Percentiles rank a stretch among this genome's conserved stretches.
phyloP scores from a whole-genome alignment of 78 protist genomes.

The Pigoraptor vietnamica region DNA sequence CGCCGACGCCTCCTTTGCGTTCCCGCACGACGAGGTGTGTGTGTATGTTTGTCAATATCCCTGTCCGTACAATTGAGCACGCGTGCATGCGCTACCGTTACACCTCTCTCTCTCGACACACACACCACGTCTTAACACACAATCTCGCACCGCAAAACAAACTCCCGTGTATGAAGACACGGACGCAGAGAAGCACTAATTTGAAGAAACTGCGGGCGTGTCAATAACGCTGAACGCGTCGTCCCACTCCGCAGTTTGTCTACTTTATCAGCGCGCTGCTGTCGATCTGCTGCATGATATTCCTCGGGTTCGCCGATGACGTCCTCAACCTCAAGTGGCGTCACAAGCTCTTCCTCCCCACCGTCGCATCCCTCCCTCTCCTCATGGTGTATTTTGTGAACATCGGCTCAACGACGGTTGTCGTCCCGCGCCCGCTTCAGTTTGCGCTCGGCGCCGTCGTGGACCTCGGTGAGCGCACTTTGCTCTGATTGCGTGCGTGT shows the following conservation, averaged over 20 bases:
- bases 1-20: background rate
- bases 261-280: conserved; percentile 78
- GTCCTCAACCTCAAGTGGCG: conserved; percentile 89
- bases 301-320: conserved; percentile 98
- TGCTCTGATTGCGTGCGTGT: too few relatives aligned
- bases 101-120: too few relatives aligned
- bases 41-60: background rate
- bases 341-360: conserved; percentile 81
- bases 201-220: too few relatives aligned
- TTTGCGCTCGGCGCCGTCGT: too few relatives aligned
- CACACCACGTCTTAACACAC: too few relatives aligned
- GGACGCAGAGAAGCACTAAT: background rate
- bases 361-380: conserved; percentile 92
- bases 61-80: conserved; percentile 10
- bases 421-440: conserved; percentile 32
- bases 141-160: background rate
- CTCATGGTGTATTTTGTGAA: conserved; percentile 73
- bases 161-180: too few relatives aligned
- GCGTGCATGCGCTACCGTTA: too few relatives aligned
- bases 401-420: conserved; percentile 65
- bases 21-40: background rate
- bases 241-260: conserved; percentile 37
- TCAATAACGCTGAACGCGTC: too few relatives aligned
- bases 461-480: too few relatives aligned
- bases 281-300: conserved; percentile 73